Percentiles rank a stretch among this genome's conserved stretches.
Evolutionary conservation across 2,329 filamentous ascomycete genomes (phyloP).

Genomic region (Pseudogymnoascus sp.): DNA sequence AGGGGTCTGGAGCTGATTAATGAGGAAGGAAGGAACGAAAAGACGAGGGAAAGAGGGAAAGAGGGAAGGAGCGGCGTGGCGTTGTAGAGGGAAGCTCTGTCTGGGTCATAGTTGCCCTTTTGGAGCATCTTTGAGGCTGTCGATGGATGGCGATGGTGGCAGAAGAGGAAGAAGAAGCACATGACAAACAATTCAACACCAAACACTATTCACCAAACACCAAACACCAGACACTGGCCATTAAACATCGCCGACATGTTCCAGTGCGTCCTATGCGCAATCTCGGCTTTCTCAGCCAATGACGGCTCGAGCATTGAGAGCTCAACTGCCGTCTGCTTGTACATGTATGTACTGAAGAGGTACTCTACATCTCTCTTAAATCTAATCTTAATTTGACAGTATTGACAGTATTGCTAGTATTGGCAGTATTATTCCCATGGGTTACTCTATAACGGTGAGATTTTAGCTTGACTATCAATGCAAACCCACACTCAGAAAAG

Average conservation of each 20-base stretch:
- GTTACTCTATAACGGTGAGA: background rate
- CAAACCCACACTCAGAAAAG: background rate
- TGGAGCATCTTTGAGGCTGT: background rate
- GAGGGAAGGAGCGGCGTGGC: background rate
- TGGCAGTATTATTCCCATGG: no score
- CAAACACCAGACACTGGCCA: background rate
- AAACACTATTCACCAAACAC: background rate
- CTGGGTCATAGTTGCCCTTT: background rate
- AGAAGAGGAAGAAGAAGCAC: background rate
- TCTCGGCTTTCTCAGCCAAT: no score
- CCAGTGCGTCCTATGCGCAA: background rate
- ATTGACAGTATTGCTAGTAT: no score
- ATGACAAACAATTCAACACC: background rate
- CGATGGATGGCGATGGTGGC: background rate
- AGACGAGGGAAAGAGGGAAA: no score
- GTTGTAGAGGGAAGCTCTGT: background rate
- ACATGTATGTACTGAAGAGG: background rate
- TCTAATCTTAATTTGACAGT: background rate
- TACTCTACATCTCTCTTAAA: background rate
- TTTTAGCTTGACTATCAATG: background rate
- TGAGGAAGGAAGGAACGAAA: no score
- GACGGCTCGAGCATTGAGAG: background rate
- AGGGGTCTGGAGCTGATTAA: background rate
- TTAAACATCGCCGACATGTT: background rate
- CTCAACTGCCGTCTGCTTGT: background rate